These are phyloP conservation scores for Berberis vulgaris DNA, from an alignment of 164 flowering plant genomes.

Conservation along the genomic window DNA sequence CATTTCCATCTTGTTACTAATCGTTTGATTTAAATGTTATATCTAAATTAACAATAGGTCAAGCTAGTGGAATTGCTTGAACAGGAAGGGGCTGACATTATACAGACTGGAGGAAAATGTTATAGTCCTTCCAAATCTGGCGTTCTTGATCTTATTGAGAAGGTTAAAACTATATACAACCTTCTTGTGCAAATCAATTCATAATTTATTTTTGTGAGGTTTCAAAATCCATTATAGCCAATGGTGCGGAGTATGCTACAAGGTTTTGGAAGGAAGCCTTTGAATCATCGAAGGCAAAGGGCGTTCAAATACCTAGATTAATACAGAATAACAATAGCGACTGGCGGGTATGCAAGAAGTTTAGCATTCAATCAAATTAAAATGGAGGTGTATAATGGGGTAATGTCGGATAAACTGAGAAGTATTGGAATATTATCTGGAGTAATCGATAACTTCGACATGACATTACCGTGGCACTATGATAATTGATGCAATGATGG, in stretches of 20 bases:
- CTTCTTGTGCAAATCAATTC: no score
- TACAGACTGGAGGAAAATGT: slow-evolving; percentile 85
- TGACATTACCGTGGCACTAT: slow-evolving; percentile 85
- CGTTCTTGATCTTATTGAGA: slow-evolving; percentile 70
- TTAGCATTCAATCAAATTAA: slow-evolving; percentile 76
- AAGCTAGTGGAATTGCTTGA: slow-evolving; percentile 75
- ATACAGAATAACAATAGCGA: slow-evolving; percentile 68
- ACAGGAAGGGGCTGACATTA: slow-evolving; percentile 71
- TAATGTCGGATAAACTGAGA: slow-evolving; percentile 57
- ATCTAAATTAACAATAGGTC: slow-evolving; percentile 27
- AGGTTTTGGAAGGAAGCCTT: slow-evolving; percentile 63
- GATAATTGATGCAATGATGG: slow-evolving; percentile 77
- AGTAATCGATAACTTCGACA: slow-evolving; percentile 66
- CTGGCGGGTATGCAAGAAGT: slow-evolving; percentile 76
- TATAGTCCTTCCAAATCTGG: slow-evolving; percentile 67
- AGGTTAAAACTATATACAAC: slow-evolving; percentile 26
- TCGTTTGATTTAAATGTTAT: background rate
- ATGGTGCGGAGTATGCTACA: slow-evolving; percentile 58
- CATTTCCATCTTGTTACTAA: background rate
- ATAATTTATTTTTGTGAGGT: slow-evolving; percentile 25
- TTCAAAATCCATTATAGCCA: slow-evolving; percentile 26
- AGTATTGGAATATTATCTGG: slow-evolving; percentile 38
- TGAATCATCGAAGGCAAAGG: slow-evolving; percentile 33
- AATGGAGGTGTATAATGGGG: slow-evolving; percentile 77
- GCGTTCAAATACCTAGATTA: slow-evolving; percentile 36